Evolutionary conservation across 148 eudicot genomes (phyloP).

Genomic region (Fagopyrum esculentum): DNA sequence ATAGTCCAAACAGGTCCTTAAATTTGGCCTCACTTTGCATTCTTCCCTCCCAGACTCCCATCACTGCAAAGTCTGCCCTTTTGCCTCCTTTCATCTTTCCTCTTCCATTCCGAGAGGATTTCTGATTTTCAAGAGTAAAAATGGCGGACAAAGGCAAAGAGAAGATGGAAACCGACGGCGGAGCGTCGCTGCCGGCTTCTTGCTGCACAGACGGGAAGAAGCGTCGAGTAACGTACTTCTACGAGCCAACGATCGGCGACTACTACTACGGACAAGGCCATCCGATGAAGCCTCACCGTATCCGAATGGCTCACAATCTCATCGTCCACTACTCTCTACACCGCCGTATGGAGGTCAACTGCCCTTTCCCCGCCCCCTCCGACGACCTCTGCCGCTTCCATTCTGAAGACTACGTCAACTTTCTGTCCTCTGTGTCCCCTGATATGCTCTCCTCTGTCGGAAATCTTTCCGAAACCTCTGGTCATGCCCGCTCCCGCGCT

Average conservation of each 20-base stretch:
- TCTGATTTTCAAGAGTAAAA: neutral
- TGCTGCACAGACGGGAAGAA: conserved; percentile 55
- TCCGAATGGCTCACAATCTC: conserved; percentile 86
- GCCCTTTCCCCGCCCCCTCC: conserved; percentile 63
- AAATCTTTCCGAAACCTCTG: neutral
- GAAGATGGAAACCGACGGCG: conserved; percentile 12
- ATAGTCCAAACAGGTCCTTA: too few species aligned
- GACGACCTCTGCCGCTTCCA: conserved; percentile 62
- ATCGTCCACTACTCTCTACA: conserved; percentile 70
- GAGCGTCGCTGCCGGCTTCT: conserved; percentile 44
- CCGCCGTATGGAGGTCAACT: conserved; percentile 60
- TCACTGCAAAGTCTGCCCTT: neutral
- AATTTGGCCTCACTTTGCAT: neutral
- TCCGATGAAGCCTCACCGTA: conserved; percentile 95
- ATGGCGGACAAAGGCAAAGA: neutral
- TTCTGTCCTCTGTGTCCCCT: conserved; percentile 62
- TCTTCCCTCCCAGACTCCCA: too few species aligned
- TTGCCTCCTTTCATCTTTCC: neutral
- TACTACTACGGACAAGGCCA: conserved; percentile 96
- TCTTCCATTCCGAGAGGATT: neutral
- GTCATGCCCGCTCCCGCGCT: conserved; percentile 40
- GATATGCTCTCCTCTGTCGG: conserved; percentile 19
- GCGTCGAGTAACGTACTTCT: conserved; percentile 77
- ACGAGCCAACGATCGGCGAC: conserved; percentile 88
- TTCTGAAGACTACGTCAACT: conserved; percentile 69